Evolutionary conservation across 139 green algal genomes (phyloP), one percentile per base, ranked within the genome.

Genomic region (Coccomyxa sp.): DNA sequence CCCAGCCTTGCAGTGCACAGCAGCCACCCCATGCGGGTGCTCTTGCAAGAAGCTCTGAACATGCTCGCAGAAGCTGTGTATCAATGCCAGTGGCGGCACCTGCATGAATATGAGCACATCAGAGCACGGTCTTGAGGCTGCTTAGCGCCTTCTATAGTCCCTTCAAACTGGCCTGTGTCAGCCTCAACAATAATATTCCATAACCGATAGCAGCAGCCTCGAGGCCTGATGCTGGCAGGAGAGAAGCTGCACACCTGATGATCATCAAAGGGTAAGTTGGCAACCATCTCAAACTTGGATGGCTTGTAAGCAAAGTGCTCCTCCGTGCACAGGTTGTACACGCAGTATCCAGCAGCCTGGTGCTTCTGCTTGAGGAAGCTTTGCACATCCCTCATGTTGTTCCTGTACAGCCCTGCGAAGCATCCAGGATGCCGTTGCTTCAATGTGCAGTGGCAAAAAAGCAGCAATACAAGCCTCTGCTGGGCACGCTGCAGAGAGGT

Each of bases 1-100:
- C 55, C 91, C 91, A 29, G 91, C 91, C 77, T 95, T 95, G 89
- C 91, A 95, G 82, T 95, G 91, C 55, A 95, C 86, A 0, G 83
- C 88, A 9, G 87, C 79, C 36, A 90, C 82, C 44, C 92, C 87
- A 22, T 77, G 34, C 14, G 74, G 55, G 81, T 87, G 27, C 6
- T 76, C 76, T 12, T 41, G 37, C 68, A 94, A 84, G 84, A 84
- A 93, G 22, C 75, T 80, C 24, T 82, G 70, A 12, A 86, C 87
- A 50, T 91, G 79, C 16, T 83, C 64, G 68, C 83, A 90, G 37
- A 95, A 89, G 0, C 76, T 71, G 36, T 84, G 70, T 7, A 93
- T 44, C 70, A 92, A 70, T n/a, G 76, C 55, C 75, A 94, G 80
- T 2, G 88, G 74, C 3, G 91, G 87, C 2, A 83, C 81, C 86